Percentiles rank a stretch among this genome's conserved stretches.
Conservation (phyloP, 2,329 filamentous ascomycete genomes). For the Claviceps citrina region DNA sequence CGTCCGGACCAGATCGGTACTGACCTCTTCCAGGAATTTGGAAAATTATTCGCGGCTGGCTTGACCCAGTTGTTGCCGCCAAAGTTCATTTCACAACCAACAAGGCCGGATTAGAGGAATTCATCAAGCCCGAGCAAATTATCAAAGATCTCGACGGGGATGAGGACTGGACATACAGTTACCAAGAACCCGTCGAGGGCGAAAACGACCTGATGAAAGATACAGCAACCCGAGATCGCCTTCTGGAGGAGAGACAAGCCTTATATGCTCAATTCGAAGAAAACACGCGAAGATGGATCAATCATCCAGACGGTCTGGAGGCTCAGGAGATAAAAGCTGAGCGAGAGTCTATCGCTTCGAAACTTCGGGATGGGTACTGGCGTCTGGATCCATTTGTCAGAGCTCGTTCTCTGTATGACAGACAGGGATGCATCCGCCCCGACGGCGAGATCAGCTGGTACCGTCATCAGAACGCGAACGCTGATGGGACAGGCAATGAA, state of each 20-base stretch:
- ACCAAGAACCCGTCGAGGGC: slow-evolving; percentile 55
- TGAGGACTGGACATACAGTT: slow-evolving; percentile 72
- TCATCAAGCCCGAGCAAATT: slow-evolving; percentile 55
- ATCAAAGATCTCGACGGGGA: slow-evolving; percentile 73
- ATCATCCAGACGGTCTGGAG: slow-evolving; percentile 24
- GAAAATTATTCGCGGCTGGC: slow-evolving; percentile 89
- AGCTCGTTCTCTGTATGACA: slow-evolving; percentile 72
- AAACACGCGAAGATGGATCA: slow-evolving; percentile 62
- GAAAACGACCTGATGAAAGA: slow-evolving; percentile 69
- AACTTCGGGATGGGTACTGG: slow-evolving; percentile 70
- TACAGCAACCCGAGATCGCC: slow-evolving; percentile 41
- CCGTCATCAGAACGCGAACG: slow-evolving; percentile 12
- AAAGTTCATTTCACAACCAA: slow-evolving; percentile 91
- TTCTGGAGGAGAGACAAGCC: slow-evolving; percentile 47
- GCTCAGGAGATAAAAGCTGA: slow-evolving; percentile 35
- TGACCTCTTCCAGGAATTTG: slow-evolving; percentile 52
- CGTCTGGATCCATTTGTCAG: slow-evolving; percentile 72
- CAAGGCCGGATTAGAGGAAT: slow-evolving; percentile 60
- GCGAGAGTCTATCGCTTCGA: slow-evolving; percentile 45
- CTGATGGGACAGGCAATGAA: background rate
- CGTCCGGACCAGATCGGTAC: background rate
- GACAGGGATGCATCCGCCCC: slow-evolving; percentile 53
- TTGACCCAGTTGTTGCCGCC: slow-evolving; percentile 85
- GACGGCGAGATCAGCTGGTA: slow-evolving; percentile 63
- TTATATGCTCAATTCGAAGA: slow-evolving; percentile 62